A percentile compares a stretch with the other conserved stretches of the same genome.
phyloP scores from a whole-genome alignment of 768 basidiomycete genomes.

The Lactarius evosmus region DNA sequence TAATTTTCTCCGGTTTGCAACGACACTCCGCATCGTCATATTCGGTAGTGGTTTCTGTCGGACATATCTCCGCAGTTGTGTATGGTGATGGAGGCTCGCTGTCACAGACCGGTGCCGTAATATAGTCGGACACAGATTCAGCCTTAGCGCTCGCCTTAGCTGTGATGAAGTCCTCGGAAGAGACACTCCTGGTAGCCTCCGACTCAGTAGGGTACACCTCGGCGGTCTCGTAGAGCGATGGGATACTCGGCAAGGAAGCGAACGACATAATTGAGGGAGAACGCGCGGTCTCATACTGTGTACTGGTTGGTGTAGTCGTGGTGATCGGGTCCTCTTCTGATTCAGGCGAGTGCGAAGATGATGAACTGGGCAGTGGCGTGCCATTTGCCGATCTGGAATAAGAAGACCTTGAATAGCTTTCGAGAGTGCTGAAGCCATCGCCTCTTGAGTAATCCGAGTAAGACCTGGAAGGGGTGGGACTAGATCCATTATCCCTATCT shows the following conservation, averaged over 20 bases:
- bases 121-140: constrained; percentile 44
- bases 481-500: constrained; percentile 55
- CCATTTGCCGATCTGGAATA: constrained; percentile 19
- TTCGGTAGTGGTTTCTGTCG: constrained; percentile 44
- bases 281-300: constrained; percentile 46
- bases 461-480: constrained; percentile 33
- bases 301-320: constrained; percentile 27
- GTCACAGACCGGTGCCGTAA: constrained; percentile 42
- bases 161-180: constrained; percentile 20
- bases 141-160: constrained; percentile 23
- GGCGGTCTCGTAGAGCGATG: constrained; percentile 43
- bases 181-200: constrained; percentile 20
- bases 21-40: constrained; percentile 46
- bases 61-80: constrained; percentile 48
- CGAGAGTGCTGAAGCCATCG: constrained; percentile 29
- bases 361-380: constrained; percentile 34
- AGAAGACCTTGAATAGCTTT: constrained; percentile 22
- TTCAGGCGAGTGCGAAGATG: constrained; percentile 34
- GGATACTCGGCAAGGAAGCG: constrained; percentile 57
- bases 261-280: constrained; percentile 48
- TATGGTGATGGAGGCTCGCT: constrained; percentile 46
- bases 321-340: constrained; percentile 34
- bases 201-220: constrained; percentile 34
- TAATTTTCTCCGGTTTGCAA: constrained; percentile 26
- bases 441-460: constrained; percentile 30